Percentiles rank a stretch among this genome's conserved stretches.
These are phyloP conservation scores for Abortiporus biennis DNA, from an alignment of 1,284 basidiomycete genomes.

Conservation along the genomic window DNA sequence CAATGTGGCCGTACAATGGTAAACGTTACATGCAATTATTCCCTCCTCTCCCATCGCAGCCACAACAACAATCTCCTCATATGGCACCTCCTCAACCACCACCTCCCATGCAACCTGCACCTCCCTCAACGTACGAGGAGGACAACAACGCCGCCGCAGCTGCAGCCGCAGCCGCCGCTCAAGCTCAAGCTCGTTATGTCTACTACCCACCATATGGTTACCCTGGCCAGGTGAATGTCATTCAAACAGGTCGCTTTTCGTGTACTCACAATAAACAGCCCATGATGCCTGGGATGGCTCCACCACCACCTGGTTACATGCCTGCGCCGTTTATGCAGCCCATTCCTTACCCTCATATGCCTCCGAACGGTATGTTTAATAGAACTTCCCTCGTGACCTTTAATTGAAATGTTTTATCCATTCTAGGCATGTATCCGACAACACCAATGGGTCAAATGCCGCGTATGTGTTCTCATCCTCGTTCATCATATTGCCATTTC, in stretches of 20 bases:
- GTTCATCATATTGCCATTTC: not conserved
- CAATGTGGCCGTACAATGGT: slow-evolving; percentile 85
- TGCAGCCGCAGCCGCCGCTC: slow-evolving; percentile 36
- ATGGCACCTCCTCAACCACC: slow-evolving; percentile 62
- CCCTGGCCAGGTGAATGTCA: slow-evolving; percentile 56
- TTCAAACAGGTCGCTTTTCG: not conserved
- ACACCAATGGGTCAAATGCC: slow-evolving; percentile 80
- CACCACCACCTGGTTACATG: slow-evolving; percentile 74
- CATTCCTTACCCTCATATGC: slow-evolving; percentile 78
- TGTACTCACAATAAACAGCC: slow-evolving; percentile 30
- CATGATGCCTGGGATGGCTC: slow-evolving; percentile 78
- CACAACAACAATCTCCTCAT: slow-evolving; percentile 50
- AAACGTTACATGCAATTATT: slow-evolving; percentile 81
- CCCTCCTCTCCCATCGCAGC: slow-evolving; percentile 51
- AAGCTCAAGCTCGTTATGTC: slow-evolving; percentile 41
- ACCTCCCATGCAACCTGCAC: slow-evolving; percentile 57
- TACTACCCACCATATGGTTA: slow-evolving; percentile 74
- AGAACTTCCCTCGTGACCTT: not conserved
- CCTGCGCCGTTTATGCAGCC: slow-evolving; percentile 74
- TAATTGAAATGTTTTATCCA: slow-evolving; percentile 3
- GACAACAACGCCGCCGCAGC: slow-evolving; percentile 45
- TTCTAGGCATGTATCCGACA: slow-evolving; percentile 70
- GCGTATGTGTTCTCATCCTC: slow-evolving; percentile 39
- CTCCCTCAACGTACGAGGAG: slow-evolving; percentile 71
- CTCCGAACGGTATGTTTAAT: slow-evolving; percentile 52